Base-by-base conservation (phyloP, 1,284 basidiomycete genomes). In the Thecaphora frezii region DNA sequence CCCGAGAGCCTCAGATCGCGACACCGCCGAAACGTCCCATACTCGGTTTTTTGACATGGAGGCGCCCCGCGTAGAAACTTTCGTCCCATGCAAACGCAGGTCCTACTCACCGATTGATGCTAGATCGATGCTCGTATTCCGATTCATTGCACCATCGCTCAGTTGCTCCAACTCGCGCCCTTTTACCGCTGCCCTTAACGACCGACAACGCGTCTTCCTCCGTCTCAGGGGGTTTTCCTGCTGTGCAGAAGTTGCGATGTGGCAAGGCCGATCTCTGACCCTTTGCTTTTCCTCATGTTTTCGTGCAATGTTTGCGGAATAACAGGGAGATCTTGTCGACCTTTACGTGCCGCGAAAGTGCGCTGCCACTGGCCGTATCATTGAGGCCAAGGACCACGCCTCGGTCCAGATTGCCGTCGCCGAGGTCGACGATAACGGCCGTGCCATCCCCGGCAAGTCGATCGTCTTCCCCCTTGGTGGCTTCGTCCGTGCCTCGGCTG, bases 281-380 rank as follows among this genome's bases (percentile, higher is more conserved):
- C 25, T 21, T 13, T n/a, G 48, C 14, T 21, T 3, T 5, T 42
- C 41, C 48, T 46, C 21, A 16, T 48, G 23, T 18, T 14, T 19
- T 14, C 24, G 24, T 24, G 30, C 37, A 3, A 5, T 23, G 40
- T 13, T 10, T 39, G 5, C 21, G 19, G 12, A 16, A 12, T 42
- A 23, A 58, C 73, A 97, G 91, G 93, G 94, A 85, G 86, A 91
- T 82, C 93, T 98, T 82, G 94, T 98, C 81, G 94, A 98, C 86
- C 92, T 98, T 83, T 98, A 98, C 86, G 93, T 98, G 81, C 94
- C 94, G 81, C 91, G 94, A 86, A 97, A 98, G 84, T 98, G 96
- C 66, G 77, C 77, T 25, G 78, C 76, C 63, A 72, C 79, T 89
- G 91, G 92, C 86, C 90, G 92, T 73, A 85, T 97, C 79, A 97